Conservation (phyloP, 2,329 filamentous ascomycete genomes). For the Chalaropsis thielavioides region DNA sequence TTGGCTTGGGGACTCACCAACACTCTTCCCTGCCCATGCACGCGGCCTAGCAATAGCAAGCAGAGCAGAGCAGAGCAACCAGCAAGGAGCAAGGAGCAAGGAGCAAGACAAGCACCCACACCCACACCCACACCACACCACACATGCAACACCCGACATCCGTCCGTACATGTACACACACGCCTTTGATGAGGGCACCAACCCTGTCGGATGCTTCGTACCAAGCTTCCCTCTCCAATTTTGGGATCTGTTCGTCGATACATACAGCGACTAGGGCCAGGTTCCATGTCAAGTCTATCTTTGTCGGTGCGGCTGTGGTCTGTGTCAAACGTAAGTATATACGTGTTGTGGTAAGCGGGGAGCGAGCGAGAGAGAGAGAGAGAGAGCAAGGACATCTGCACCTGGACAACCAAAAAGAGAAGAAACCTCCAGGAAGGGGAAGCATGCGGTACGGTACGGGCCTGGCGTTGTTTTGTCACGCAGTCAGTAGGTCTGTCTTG, state of each 20-base stretch:
- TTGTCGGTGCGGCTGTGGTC: slow-evolving; percentile 6
- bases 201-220: not conserved
- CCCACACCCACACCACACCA: not conserved
- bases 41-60: not conserved
- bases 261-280: not conserved
- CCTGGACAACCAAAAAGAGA: not conserved
- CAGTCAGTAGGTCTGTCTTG: too few species aligned
- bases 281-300: slow-evolving; percentile 8
- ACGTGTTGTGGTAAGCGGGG: not conserved
- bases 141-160: not conserved
- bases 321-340: not conserved
- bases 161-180: not conserved
- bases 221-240: slow-evolving; percentile 6
- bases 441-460: too few species aligned
- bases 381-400: not conserved
- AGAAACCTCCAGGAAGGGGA: not conserved
- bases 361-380: not conserved
- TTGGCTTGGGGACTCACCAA: slow-evolving; percentile 1
- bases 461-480: too few species aligned
- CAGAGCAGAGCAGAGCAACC: not conserved
- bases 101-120: not conserved
- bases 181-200: not conserved
- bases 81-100: not conserved
- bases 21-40: too few species aligned
- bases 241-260: not conserved